Conservation (phyloP, 106 monocot species). For the Dendrobium chrysotoxum region DNA sequence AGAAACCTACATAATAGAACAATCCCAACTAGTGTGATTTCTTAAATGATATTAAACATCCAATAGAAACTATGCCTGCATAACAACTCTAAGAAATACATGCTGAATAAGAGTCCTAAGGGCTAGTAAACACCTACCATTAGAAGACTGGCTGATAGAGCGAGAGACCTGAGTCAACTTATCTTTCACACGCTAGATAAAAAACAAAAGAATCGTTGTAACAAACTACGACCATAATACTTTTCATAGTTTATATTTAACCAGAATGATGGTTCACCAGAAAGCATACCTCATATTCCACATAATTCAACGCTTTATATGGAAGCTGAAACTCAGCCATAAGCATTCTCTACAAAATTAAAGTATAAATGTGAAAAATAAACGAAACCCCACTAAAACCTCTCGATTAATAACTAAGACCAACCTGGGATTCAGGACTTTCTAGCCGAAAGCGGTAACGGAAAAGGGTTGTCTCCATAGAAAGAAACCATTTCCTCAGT, state of each 20-base stretch:
- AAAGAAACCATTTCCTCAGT: conserved; percentile 86
- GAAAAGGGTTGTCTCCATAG: conserved; percentile 76
- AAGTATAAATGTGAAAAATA: neutral
- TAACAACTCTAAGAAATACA: neutral
- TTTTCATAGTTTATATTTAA: neutral
- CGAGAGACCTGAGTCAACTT: conserved; percentile 73
- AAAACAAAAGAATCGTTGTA: conserved; percentile 5
- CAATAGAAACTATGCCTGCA: neutral
- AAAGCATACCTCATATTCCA: conserved; percentile 74
- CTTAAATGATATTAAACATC: neutral
- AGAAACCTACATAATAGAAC: neutral
- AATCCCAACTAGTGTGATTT: neutral
- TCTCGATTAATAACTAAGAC: neutral
- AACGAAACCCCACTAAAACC: neutral
- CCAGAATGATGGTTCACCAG: neutral
- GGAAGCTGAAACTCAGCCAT: conserved; percentile 70
- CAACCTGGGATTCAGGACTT: conserved; percentile 66
- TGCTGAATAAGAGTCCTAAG: neutral
- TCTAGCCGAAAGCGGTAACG: conserved; percentile 67
- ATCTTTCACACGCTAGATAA: conserved; percentile 62
- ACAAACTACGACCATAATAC: neutral
- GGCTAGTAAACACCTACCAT: conserved; percentile 27
- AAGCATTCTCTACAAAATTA: conserved; percentile 46
- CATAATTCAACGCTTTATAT: conserved; percentile 69
- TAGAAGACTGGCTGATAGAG: conserved; percentile 50